These are phyloP conservation scores for Aureobasidium zeae DNA, from an alignment of 2,329 filamentous ascomycete species.

Conservation along the genomic window DNA sequence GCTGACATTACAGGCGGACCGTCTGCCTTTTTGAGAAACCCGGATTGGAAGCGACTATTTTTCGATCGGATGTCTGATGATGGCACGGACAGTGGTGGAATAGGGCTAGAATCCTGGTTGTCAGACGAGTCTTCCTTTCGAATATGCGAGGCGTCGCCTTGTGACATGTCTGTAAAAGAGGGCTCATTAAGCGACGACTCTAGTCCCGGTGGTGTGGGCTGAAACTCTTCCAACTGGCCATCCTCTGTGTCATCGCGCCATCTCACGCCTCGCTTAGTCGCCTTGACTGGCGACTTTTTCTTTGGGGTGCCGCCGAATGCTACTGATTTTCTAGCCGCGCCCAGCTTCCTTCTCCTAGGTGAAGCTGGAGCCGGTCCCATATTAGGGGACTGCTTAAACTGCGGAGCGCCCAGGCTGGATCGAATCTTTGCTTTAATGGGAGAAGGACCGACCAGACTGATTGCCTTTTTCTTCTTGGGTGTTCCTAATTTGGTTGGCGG, in stretches of 20 bases:
- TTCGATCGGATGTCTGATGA: constrained; percentile 50
- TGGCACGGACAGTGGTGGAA: constrained; percentile 47
- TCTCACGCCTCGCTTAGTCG: constrained; percentile 64
- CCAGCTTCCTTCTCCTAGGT: constrained; percentile 66
- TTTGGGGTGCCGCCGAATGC: constrained; percentile 61
- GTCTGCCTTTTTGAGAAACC: constrained; percentile 63
- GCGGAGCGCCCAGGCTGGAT: constrained; percentile 19
- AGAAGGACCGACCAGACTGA: constrained; percentile 39
- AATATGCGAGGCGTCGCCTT: constrained; percentile 25
- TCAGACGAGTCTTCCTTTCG: constrained; percentile 17
- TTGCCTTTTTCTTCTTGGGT: constrained; percentile 58
- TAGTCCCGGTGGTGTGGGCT: constrained; percentile 72
- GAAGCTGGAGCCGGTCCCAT: constrained; percentile 52
- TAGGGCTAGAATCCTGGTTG: constrained; percentile 44
- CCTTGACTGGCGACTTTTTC: constrained; percentile 55
- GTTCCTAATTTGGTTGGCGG: constrained; percentile 65
- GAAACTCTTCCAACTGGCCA: constrained; percentile 79
- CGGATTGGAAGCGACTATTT: constrained; percentile 64
- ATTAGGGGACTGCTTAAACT: constrained; percentile 11
- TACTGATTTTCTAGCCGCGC: constrained; percentile 58
- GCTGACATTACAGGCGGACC: constrained; percentile 48
- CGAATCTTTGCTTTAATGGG: constrained; percentile 39
- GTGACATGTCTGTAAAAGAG: constrained; percentile 27
- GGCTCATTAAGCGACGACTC: constrained; percentile 46
- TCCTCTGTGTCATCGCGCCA: constrained; percentile 90